Conservation (phyloP, 2,329 filamentous ascomycete species). For the Aphanoascus verrucosus region DNA sequence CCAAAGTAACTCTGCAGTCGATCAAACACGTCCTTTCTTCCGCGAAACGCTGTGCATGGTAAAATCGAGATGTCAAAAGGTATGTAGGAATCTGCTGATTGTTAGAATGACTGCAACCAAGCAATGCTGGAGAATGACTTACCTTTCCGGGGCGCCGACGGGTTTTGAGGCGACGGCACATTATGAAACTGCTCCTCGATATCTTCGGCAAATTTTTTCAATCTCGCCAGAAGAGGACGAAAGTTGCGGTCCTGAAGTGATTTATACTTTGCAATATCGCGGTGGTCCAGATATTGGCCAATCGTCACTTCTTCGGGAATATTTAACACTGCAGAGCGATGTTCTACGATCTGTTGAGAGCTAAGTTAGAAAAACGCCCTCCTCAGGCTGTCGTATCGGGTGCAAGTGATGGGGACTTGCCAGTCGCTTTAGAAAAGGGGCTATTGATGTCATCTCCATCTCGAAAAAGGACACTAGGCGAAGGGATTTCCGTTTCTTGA, state of each 20-base stretch:
- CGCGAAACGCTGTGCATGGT: constrained; percentile 5
- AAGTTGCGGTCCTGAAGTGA: neutral
- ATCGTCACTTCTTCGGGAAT: neutral
- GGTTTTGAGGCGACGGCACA: too few species aligned
- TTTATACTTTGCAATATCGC: neutral
- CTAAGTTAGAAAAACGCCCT: neutral
- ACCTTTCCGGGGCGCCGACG: too few species aligned
- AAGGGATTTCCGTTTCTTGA: neutral
- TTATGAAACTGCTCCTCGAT: too few species aligned
- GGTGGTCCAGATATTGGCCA: neutral
- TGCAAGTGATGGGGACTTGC: neutral
- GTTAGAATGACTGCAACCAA: too few species aligned
- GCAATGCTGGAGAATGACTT: too few species aligned
- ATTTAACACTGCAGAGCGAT: neutral
- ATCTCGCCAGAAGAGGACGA: neutral
- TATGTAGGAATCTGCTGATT: too few species aligned
- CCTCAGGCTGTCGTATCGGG: too few species aligned
- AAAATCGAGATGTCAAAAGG: constrained; percentile 2
- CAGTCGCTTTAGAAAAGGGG: neutral
- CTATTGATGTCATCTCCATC: neutral
- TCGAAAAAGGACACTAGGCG: constrained; percentile 14
- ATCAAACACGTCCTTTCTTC: constrained; percentile 1
- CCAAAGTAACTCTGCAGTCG: neutral
- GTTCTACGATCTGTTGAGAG: neutral
- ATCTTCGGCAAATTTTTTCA: neutral